Evolutionary conservation across 169 alveolate species (phyloP), one percentile per base, ranked within the genome.

Genomic region (Eimeria necatrix): DNA sequence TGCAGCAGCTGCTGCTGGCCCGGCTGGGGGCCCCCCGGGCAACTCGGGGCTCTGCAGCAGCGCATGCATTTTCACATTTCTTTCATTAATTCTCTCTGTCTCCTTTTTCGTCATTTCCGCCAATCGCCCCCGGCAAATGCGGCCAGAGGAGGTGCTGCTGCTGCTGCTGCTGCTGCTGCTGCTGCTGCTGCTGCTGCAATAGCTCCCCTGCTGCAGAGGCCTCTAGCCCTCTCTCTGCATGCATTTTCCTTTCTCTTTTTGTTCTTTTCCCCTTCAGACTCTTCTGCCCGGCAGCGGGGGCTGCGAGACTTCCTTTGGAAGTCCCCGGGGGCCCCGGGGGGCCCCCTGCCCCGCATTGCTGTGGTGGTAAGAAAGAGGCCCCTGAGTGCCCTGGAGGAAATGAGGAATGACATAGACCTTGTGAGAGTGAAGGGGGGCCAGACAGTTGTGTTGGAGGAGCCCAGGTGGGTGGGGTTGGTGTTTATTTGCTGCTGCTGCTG

Each of bases 331-430:
- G 76, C 76, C 76, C 76, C 76, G 49, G 64, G 64, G 14, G 64
- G 20, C 84, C 56, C 93, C 52, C 81, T 83, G 14, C 93, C 96
- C 51, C 93, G 96, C 48, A 95, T 96, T 22, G 81, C 92, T 51
- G 97, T 96, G 61, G 97, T 96, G 59, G 97, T 96, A 22, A 94
- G 97, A 24, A 96, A 96, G 94, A 96, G 97, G 95, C 97, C 97
- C 41, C 71, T 96, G 94, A 94, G 93, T 86, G 90, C 80, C 4
- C 83, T 85, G 51, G 96, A 95, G 92, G 46, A 2, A 16, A 70
- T n/a, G 49, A 18, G 94, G 9, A 56, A 26, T 24, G 94, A 94
- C 49, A 61, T 53, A 9, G 96, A 94, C 52, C 70, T 88, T 4
- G 91, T 94, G 52, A 78, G 78, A 12, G 70, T 59, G 53, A 73